These are phyloP conservation scores for Kwoniella heveanensis DNA, from an alignment of 768 basidiomycete genomes.

Conservation along the genomic window DNA sequence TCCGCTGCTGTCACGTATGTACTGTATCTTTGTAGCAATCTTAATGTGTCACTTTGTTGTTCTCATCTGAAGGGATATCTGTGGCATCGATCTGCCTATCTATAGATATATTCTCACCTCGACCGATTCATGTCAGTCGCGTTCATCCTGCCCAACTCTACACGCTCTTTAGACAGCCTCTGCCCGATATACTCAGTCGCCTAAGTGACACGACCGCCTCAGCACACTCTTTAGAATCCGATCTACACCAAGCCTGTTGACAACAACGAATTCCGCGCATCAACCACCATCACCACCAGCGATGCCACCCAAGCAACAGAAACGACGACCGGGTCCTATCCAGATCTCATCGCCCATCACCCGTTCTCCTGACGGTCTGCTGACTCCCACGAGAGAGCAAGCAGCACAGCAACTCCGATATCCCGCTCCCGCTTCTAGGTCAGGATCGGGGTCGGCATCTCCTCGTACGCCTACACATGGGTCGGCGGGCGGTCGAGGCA, in stretches of 20 bases:
- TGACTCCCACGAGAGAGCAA: not conserved
- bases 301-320: not conserved
- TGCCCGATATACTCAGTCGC: no score
- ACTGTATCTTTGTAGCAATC: no score
- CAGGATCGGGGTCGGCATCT: constrained; percentile 3
- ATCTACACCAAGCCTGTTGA: no score
- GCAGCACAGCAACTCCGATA: constrained; percentile 3
- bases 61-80: no score
- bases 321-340: constrained; percentile 15
- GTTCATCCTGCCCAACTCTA: not conserved
- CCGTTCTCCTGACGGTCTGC: constrained; percentile 14
- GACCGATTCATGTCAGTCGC: not conserved
- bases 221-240: not conserved
- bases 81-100: no score
- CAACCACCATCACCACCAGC: not conserved
- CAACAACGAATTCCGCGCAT: no score
- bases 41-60: no score
- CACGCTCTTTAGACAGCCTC: not conserved
- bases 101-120: no score
- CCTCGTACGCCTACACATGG: constrained; percentile 15
- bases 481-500: no score
- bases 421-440: constrained; percentile 1
- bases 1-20: no score
- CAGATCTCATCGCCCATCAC: constrained; percentile 23
- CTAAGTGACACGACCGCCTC: no score